Conservation (phyloP, 768 basidiomycete species). For the Punctularia strigosozonata region DNA sequence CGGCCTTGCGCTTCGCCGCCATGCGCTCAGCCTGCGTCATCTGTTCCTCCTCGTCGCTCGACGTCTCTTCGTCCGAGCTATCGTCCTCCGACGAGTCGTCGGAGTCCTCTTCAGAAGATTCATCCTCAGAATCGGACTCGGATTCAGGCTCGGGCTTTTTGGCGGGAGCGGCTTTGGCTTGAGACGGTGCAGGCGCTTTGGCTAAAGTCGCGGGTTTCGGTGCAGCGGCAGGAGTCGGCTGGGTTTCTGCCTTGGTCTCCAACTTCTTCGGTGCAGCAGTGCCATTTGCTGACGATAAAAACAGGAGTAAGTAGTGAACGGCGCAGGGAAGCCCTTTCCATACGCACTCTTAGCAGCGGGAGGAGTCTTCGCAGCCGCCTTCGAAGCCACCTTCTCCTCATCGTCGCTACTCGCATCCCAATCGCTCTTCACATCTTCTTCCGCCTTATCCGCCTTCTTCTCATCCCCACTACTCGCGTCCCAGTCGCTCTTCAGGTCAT, state of each 20-base stretch:
- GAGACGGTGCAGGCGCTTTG: slow-evolving; percentile 7
- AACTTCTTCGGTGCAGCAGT: no score
- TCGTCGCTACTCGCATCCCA: slow-evolving; percentile 44
- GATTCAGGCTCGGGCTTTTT: slow-evolving; percentile 14
- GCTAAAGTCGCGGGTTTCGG: slow-evolving; percentile 5
- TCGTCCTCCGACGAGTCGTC: slow-evolving; percentile 21
- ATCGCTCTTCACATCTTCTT: slow-evolving; percentile 18
- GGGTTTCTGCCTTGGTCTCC: no score
- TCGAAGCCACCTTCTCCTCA: slow-evolving; percentile 17
- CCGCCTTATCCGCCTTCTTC: slow-evolving; percentile 12
- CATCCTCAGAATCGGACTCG: slow-evolving; percentile 13
- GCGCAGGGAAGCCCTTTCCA: no score
- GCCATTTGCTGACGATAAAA: no score
- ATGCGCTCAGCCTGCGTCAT: slow-evolving; percentile 57
- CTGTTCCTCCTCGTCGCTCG: slow-evolving; percentile 45
- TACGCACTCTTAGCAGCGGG: slow-evolving; percentile 15
- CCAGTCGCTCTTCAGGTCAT: slow-evolving; percentile 26
- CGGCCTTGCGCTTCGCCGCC: slow-evolving; percentile 63
- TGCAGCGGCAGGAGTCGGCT: no score
- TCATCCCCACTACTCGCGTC: slow-evolving; percentile 40
- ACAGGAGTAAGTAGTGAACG: no score
- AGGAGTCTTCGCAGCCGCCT: slow-evolving; percentile 8
- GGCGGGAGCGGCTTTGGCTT: slow-evolving; percentile 13
- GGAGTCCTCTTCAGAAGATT: slow-evolving; percentile 31
- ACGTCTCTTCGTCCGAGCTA: slow-evolving; percentile 22